Conservation (phyloP, 2,329 filamentous ascomycete genomes). For the Fusarium praegraminearum region DNA sequence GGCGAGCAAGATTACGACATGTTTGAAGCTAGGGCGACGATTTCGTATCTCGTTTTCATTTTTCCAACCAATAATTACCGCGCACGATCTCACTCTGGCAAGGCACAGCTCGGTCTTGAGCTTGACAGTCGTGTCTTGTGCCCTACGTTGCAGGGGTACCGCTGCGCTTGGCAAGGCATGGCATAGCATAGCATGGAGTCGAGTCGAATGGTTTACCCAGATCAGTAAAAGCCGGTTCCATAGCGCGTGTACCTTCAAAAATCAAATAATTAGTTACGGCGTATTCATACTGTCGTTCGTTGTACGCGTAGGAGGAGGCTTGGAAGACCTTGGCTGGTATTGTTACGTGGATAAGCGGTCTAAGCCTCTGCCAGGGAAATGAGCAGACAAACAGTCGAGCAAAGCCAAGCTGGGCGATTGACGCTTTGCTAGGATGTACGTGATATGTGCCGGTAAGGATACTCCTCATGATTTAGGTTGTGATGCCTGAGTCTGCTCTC, state of each 20-base stretch:
- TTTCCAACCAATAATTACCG: neutral
- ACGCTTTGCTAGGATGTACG: constrained; percentile 2
- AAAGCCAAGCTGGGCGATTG: constrained; percentile 1
- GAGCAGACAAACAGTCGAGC: constrained; percentile 5
- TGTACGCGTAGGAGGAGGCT: constrained; percentile 3
- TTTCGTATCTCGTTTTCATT: constrained; percentile 46
- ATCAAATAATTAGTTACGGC: constrained; percentile 11
- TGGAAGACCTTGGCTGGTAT: constrained; percentile 15
- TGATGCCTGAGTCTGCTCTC: neutral
- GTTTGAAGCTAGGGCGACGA: constrained; percentile 21
- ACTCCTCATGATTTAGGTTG: neutral
- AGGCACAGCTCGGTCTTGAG: neutral
- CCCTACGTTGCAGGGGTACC: neutral
- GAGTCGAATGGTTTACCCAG: constrained; percentile 6
- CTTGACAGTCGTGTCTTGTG: neutral
- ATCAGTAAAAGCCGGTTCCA: neutral
- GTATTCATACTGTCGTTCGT: neutral
- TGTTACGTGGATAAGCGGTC: constrained; percentile 34
- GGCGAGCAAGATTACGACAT: constrained; percentile 24
- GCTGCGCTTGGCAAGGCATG: neutral
- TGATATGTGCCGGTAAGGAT: neutral
- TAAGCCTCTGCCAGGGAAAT: constrained; percentile 34
- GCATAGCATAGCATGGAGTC: neutral
- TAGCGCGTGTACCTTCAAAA: neutral
- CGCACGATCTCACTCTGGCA: neutral